Evolutionary conservation across 2,329 filamentous ascomycete genomes (phyloP).

Genomic region (Sclerotinia minor): DNA sequence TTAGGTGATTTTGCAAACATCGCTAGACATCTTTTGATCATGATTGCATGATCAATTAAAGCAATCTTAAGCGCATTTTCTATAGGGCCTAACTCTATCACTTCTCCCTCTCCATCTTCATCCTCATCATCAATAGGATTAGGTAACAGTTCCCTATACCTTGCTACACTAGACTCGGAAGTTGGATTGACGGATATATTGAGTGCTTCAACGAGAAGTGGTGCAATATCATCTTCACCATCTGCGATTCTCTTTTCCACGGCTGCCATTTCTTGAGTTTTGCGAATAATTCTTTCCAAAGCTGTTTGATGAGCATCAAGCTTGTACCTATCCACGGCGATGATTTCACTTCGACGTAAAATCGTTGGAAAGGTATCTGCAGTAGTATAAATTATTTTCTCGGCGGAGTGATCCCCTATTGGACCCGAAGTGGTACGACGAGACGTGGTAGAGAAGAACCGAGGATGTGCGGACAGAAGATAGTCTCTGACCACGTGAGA

Average conservation of each 20-base stretch:
- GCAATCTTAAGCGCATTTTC: constrained; percentile 82
- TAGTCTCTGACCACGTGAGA: constrained; percentile 84
- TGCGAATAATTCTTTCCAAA: constrained; percentile 84
- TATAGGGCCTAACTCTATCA: constrained; percentile 56
- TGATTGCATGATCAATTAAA: constrained; percentile 83
- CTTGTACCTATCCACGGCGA: constrained; percentile 60
- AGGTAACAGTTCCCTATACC: constrained; percentile 74
- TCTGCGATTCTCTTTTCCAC: constrained; percentile 74
- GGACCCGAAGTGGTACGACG: constrained; percentile 68
- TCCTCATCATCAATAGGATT: constrained; percentile 43
- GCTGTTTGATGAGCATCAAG: constrained; percentile 82
- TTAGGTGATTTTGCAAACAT: constrained; percentile 62
- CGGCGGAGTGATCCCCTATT: constrained; percentile 71
- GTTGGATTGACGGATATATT: constrained; percentile 72
- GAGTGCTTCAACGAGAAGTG: constrained; percentile 72
- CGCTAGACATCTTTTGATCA: constrained; percentile 78
- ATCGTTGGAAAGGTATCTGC: constrained; percentile 90
- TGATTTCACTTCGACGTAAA: constrained; percentile 80
- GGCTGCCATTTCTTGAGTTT: constrained; percentile 78
- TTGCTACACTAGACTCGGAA: constrained; percentile 74
- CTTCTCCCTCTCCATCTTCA: constrained; percentile 48
- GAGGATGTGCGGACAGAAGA: constrained; percentile 74
- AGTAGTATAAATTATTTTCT: constrained; percentile 83
- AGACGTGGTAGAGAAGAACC: constrained; percentile 73
- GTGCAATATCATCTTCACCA: constrained; percentile 69